A percentile compares a stretch with the other conserved stretches of the same genome.
phyloP scores from a whole-genome alignment of 495 filamentous ascomycete species.

The Aspergillus asperescens region DNA sequence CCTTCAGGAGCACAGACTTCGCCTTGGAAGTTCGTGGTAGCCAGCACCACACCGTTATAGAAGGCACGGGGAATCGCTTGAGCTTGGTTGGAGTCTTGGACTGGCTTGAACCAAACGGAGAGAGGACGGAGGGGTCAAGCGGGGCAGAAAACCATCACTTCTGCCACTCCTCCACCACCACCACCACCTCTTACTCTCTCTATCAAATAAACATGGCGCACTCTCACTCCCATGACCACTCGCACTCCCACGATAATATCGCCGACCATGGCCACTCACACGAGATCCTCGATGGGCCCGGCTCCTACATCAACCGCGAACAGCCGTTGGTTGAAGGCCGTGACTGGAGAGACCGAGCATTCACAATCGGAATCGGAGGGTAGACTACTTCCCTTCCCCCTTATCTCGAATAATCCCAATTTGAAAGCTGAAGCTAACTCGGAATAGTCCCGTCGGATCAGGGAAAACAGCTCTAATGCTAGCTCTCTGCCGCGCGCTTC shows the following conservation, averaged over 20 bases:
- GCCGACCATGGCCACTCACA: slow-evolving; percentile 91
- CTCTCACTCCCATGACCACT: slow-evolving; percentile 23
- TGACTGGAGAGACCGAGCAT: slow-evolving; percentile 85
- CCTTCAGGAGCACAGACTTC: too few relatives aligned
- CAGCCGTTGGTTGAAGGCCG: slow-evolving; percentile 86
- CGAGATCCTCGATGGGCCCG: slow-evolving; percentile 92
- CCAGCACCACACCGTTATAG: too few relatives aligned
- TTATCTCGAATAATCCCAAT: background rate
- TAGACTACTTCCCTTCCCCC: slow-evolving; percentile 38
- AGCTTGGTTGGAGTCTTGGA: slow-evolving; percentile 23
- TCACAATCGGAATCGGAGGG: slow-evolving; percentile 96
- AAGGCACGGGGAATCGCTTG: slow-evolving; percentile 27
- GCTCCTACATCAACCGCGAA: slow-evolving; percentile 84
- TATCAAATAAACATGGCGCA: slow-evolving; percentile 32
- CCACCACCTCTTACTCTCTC: background rate
- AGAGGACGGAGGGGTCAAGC: background rate
- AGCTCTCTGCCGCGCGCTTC: slow-evolving; percentile 73
- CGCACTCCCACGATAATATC: slow-evolving; percentile 56
- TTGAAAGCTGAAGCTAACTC: background rate
- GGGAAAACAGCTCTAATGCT: slow-evolving; percentile 98
- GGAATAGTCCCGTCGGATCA: slow-evolving; percentile 80
- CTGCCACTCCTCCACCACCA: background rate
- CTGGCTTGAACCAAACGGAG: background rate
- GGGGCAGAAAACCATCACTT: background rate
- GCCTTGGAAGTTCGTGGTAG: too few relatives aligned